phyloP scores from a whole-genome alignment of 1,284 basidiomycete genomes.

The Schizopora paradoxa region DNA sequence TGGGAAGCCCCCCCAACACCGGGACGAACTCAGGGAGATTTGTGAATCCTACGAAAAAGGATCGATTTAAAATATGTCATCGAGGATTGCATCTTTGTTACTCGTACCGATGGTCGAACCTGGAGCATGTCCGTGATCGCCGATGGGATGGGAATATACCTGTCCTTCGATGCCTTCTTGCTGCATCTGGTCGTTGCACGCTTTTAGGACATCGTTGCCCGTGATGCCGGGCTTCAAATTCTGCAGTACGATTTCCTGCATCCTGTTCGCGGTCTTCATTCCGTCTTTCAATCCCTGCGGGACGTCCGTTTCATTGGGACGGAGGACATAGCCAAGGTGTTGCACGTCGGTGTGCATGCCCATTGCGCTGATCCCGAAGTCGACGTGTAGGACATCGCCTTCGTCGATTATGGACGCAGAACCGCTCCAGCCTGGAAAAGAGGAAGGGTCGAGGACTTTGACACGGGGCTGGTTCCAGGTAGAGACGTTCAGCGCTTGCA shows the following conservation, averaged over 20 bases:
- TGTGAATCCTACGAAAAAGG: constrained; percentile 33
- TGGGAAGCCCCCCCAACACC: constrained; percentile 38
- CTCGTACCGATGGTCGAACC: constrained; percentile 43
- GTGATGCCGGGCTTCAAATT: constrained; percentile 42
- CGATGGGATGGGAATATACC: constrained; percentile 49
- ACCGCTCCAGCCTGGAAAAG: constrained; percentile 42
- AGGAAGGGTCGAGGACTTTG: constrained; percentile 39
- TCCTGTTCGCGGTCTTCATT: constrained; percentile 40
- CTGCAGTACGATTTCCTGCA: constrained; percentile 45
- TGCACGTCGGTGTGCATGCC: constrained; percentile 53
- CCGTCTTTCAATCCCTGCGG: constrained; percentile 41
- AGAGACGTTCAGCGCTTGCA: constrained; percentile 42
- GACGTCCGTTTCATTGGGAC: constrained; percentile 35
- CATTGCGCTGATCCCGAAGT: constrained; percentile 50
- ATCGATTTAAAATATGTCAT: background rate
- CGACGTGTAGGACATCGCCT: constrained; percentile 49
- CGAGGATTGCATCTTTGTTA: too few species aligned
- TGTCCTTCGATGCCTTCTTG: constrained; percentile 41
- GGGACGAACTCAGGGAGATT: constrained; percentile 43
- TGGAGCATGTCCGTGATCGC: constrained; percentile 52
- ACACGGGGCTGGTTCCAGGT: constrained; percentile 52
- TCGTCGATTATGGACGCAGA: constrained; percentile 37
- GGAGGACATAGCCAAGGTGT: constrained; percentile 50
- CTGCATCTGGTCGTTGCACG: constrained; percentile 38
- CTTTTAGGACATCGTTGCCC: constrained; percentile 42